Base-by-base conservation (phyloP, 2,329 filamentous ascomycete species). In the Pseudogymnoascus verrucosus region DNA sequence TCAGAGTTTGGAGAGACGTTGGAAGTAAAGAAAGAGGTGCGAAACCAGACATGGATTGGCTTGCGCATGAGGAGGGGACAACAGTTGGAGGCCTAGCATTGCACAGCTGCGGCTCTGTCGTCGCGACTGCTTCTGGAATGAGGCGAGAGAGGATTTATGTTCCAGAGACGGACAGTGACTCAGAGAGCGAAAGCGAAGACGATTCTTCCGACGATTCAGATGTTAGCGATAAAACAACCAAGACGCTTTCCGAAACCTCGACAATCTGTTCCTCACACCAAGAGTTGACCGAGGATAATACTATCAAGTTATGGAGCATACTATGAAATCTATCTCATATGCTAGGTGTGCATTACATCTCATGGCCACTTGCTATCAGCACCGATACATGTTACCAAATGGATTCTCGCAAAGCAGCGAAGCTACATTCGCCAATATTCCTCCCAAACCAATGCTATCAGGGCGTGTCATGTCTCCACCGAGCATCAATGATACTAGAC, bases 1-100 rank as follows among this genome's bases (percentile, higher is more conserved):
- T 86, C n/a, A 77, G 77, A 51, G 79, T 87, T 5, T 88, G 84
- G 81, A 82, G 87, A 47, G 77, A 77, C 10, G 80, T 86, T 0
- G 84, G 84, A 26, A 74, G 71, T 40, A 78, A 76, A 51, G 84
- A 83, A 14, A 74, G 76, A 1, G 65, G 51, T 6, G 34, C 66
- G 57, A 64, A 67, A 61, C 69, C 66, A 16, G 62, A 60, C 36
- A 73, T 70, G 72, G 70, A 72, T 47, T 74, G 72, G 72, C 68
- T 64, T 42, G 70, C 71, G 60, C 72, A 74, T 69, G 66, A 73
- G 64, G 71, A 72, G 71, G 67, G 63, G 67, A 51, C 61, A 16
- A 34, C 40, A 23, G 23, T 62, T 62, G 61, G 61, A 1, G 42
- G 61, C 11, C 8, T 63, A 11, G 62, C 28, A 14, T 28, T 75